Evolutionary conservation across 1,284 basidiomycete genomes (phyloP).

Genomic region (Ceratobasidium sp.): DNA sequence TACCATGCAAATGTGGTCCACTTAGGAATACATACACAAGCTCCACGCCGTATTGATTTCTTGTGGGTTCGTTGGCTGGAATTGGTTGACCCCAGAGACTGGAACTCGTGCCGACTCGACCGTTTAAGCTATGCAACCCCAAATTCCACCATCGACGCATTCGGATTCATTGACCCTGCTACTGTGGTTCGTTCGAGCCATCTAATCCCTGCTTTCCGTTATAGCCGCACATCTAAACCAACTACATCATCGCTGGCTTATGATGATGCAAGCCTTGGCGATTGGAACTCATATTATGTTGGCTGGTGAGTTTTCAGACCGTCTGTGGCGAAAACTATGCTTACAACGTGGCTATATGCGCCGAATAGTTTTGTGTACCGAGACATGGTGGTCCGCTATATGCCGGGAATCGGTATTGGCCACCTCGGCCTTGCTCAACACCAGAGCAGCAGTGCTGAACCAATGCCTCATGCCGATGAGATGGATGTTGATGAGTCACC

Average conservation of each 20-base stretch:
- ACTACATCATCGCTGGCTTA: not conserved
- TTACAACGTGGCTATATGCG: not conserved
- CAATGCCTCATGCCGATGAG: not conserved
- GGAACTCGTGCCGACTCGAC: not conserved
- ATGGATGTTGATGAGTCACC: not conserved
- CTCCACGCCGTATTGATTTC: conserved; percentile 49
- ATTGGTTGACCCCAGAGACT: not conserved
- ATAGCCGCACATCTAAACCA: not conserved
- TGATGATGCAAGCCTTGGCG: conserved; percentile 38
- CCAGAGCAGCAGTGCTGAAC: no score
- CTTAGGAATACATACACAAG: not conserved
- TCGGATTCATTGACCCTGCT: conserved; percentile 44
- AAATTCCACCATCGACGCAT: not conserved
- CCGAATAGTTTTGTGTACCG: conserved; percentile 52
- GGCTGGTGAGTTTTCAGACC: conserved; percentile 49
- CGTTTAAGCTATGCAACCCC: not conserved
- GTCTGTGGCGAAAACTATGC: not conserved
- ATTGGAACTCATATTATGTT: conserved; percentile 50
- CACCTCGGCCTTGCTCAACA: conserved; percentile 40
- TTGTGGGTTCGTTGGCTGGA: conserved; percentile 54
- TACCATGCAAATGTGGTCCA: conserved; percentile 53
- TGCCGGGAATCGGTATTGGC: conserved; percentile 51
- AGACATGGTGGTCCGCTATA: conserved; percentile 53
- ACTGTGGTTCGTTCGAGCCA: conserved; percentile 11
- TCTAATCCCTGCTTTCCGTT: conserved; percentile 29